Evolutionary conservation across 2,329 filamentous ascomycete species (phyloP).

Genomic region (Trichophyton verrucosum): DNA sequence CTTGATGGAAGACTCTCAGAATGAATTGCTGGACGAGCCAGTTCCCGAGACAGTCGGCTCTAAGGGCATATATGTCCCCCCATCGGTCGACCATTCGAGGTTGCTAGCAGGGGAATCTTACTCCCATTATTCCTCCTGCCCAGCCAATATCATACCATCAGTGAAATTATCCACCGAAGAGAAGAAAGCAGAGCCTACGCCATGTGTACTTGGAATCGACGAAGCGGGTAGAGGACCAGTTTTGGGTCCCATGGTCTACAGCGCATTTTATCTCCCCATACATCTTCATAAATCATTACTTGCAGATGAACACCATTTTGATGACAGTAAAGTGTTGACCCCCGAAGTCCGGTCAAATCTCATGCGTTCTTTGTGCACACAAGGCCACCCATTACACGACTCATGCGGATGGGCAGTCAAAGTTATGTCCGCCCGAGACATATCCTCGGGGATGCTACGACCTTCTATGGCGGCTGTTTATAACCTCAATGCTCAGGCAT

Average conservation of each 20-base stretch:
- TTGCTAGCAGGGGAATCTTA: slow-evolving; percentile 57
- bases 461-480: slow-evolving; percentile 43
- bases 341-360: slow-evolving; percentile 63
- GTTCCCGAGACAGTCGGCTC: slow-evolving; percentile 25
- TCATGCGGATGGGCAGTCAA: slow-evolving; percentile 75
- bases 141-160: slow-evolving; percentile 44
- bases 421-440: slow-evolving; percentile 71
- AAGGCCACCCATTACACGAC: slow-evolving; percentile 43
- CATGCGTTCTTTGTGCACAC: slow-evolving; percentile 58
- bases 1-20: slow-evolving; percentile 24
- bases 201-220: slow-evolving; percentile 77
- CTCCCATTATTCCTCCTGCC: slow-evolving; percentile 58
- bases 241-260: slow-evolving; percentile 63
- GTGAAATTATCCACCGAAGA: slow-evolving; percentile 19
- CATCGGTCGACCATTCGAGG: slow-evolving; percentile 48
- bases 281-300: slow-evolving; percentile 59
- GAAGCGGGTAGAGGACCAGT: slow-evolving; percentile 90
- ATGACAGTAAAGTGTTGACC: slow-evolving; percentile 88
- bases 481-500: slow-evolving; percentile 91
- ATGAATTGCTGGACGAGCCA: slow-evolving; percentile 11
- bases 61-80: slow-evolving; percentile 47
- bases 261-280: slow-evolving; percentile 57
- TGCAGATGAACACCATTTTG: slow-evolving; percentile 68
- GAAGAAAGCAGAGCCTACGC: slow-evolving; percentile 31
- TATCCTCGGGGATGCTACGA: slow-evolving; percentile 64